Conservation (phyloP, 139 green algal genomes). For the Micractinium conductrix region DNA sequence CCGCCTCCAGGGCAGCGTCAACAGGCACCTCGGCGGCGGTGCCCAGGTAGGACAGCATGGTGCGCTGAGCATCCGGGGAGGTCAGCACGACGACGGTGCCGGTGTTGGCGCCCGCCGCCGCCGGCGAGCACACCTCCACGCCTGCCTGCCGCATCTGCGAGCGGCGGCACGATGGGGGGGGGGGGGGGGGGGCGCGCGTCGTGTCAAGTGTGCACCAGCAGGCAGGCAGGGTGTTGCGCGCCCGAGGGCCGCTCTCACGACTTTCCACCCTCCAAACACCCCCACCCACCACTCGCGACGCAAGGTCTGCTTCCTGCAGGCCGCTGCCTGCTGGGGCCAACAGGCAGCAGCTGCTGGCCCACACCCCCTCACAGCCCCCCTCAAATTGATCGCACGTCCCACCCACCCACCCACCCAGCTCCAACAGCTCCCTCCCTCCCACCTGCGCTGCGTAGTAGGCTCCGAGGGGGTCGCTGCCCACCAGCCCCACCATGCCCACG, state of each 20-base stretch:
- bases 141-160: slow-evolving; percentile 71
- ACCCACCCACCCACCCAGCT: neutral
- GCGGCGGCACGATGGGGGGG: neutral
- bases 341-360: too few species aligned
- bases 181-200: neutral
- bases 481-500: slow-evolving; percentile 74
- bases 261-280: too few species aligned
- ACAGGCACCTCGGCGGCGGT: slow-evolving; percentile 45
- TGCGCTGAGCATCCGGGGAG: slow-evolving; percentile 90
- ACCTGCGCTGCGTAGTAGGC: slow-evolving; percentile 68
- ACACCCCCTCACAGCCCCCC: too few species aligned
- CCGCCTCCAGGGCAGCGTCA: slow-evolving; percentile 46
- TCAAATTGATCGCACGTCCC: neutral
- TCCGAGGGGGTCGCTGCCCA: slow-evolving; percentile 78
- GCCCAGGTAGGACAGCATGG: slow-evolving; percentile 89
- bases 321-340: too few species aligned
- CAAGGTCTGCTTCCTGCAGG: too few species aligned
- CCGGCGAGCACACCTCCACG: slow-evolving; percentile 65
- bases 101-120: slow-evolving; percentile 44
- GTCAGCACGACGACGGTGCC: slow-evolving; percentile 93
- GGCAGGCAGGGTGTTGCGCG: too few species aligned
- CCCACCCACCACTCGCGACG: too few species aligned
- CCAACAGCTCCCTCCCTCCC: too few species aligned
- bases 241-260: too few species aligned
- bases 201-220: too few species aligned